Percentiles rank a stretch among this genome's conserved stretches.
Evolutionary conservation across 768 basidiomycete species (phyloP).

Genomic region (Kwoniella europaea): DNA sequence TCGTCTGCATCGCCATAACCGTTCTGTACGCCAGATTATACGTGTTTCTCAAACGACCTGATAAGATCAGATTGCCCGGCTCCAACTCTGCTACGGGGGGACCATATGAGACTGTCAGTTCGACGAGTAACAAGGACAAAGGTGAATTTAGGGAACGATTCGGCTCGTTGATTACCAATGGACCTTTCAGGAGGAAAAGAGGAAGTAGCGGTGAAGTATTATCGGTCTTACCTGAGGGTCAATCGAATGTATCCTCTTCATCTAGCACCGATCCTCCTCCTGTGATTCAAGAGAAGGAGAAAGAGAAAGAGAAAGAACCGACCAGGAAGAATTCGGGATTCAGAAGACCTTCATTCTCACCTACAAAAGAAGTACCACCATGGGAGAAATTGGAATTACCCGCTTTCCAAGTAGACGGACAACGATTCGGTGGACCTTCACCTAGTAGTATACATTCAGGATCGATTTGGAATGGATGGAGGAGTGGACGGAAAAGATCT

Average conservation of each 20-base stretch:
- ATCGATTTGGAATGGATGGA: constrained; percentile 40
- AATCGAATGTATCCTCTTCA: constrained; percentile 2
- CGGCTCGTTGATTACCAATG: constrained; percentile 7
- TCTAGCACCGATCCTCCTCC: not conserved
- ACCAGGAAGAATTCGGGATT: not conserved
- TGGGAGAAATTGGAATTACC: constrained; percentile 58
- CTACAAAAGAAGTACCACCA: constrained; percentile 47
- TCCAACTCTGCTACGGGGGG: constrained; percentile 32
- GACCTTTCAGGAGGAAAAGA: constrained; percentile 7
- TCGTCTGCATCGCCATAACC: constrained; percentile 53
- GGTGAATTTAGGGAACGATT: constrained; percentile 1
- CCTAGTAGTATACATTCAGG: constrained; percentile 11
- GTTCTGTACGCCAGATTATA: constrained; percentile 56
- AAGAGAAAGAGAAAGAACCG: not conserved
- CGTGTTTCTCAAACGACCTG: constrained; percentile 59
- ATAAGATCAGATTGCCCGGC: constrained; percentile 53
- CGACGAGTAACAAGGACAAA: not conserved
- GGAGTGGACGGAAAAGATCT: constrained; percentile 32
- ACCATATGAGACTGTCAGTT: constrained; percentile 21
- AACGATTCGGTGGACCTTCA: constrained; percentile 38
- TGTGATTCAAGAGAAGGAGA: not conserved
- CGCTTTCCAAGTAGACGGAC: constrained; percentile 53
- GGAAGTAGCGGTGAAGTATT: constrained; percentile 7
- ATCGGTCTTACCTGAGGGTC: not conserved
- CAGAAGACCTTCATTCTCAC: not conserved